phyloP scores from a whole-genome alignment of 148 eudicot genomes.

The Diospyros kaki region DNA sequence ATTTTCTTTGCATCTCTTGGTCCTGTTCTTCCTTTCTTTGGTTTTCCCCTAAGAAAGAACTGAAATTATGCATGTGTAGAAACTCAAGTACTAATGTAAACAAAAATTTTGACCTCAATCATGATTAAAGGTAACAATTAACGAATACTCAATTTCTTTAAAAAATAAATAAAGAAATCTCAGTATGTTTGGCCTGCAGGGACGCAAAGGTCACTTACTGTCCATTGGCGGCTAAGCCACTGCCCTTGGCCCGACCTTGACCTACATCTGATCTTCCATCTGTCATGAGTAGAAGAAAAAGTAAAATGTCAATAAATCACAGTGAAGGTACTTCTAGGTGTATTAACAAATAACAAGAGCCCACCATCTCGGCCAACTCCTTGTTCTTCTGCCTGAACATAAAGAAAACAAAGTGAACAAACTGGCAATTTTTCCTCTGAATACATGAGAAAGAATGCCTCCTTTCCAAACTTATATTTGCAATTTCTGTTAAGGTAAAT shows the following conservation, averaged over 20 bases:
- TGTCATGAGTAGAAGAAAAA: conserved; percentile 10
- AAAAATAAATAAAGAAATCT: neutral
- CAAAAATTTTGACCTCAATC: neutral
- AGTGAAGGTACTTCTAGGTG: neutral
- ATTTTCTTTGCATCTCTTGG: conserved; percentile 44
- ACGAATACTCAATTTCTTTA: neutral
- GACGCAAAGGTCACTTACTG: conserved; percentile 28
- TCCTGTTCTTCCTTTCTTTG: conserved; percentile 66
- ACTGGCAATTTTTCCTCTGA: neutral
- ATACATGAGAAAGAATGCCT: neutral
- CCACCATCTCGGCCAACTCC: conserved; percentile 42
- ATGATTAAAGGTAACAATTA: neutral
- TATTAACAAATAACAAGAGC: conserved; percentile 3
- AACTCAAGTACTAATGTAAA: neutral
- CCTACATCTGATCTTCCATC: conserved; percentile 43
- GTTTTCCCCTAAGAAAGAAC: conserved; percentile 56
- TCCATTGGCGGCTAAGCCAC: conserved; percentile 26
- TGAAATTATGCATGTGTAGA: neutral
- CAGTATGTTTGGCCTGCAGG: neutral
- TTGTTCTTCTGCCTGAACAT: conserved; percentile 47
- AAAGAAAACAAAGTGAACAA: conserved; percentile 13
- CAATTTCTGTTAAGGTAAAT: neutral
- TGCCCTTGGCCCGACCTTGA: conserved; percentile 37
- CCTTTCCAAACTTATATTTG: neutral
- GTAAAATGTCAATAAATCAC: neutral